Evolutionary conservation across 495 filamentous ascomycete genomes (phyloP), one percentile per base, ranked within the genome.

Genomic region (Tuber magnatum): DNA sequence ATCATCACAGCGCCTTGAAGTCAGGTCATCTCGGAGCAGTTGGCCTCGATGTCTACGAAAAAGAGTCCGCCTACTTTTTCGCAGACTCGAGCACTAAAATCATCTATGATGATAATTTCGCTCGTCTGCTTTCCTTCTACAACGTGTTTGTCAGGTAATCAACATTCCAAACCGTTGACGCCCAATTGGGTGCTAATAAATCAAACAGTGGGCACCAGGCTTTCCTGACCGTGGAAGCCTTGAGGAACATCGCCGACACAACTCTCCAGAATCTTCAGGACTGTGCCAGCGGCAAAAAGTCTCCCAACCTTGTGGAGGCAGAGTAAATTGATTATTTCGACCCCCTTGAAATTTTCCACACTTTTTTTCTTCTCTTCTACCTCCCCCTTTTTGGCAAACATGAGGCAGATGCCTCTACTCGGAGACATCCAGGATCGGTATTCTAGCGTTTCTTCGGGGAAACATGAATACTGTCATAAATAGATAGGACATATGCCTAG

Each of bases 51-150:
- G 88, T 89, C 61, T 89, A 89, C 74, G 88, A 89, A 76, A 83
- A 83, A 8, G 88, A 89, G 75, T 82, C 85, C 76, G 72, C 85
- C 72, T 82, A 87, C 39, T 92, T 92, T 80, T 92, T 91, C 76
- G 86, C 87, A 72, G 90, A 92, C 75, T 89, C 90, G 74, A 90
- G 88, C 22, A 86, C 85, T 16, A 88, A 90, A 74, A 90, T 92
- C 77, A 91, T 92, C 79, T 84, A 91, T 61, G 90, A 92, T 77
- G 90, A 92, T 79, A 86, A 88, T 69, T 81, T 92, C 46, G 88
- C 87, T 86, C 87, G 90, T n/a, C 80, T 92, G 74, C 87, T 90
- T 82, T 91, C 90, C 1, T 92, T 92, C 77, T 90, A 87, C 69
- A 92, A 92, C 75, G 90, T 91, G 9, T 78, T 92, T 69, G 82